Conservation (phyloP, 352 stramenopile genomes). For the Labyrinthula sp. region DNA sequence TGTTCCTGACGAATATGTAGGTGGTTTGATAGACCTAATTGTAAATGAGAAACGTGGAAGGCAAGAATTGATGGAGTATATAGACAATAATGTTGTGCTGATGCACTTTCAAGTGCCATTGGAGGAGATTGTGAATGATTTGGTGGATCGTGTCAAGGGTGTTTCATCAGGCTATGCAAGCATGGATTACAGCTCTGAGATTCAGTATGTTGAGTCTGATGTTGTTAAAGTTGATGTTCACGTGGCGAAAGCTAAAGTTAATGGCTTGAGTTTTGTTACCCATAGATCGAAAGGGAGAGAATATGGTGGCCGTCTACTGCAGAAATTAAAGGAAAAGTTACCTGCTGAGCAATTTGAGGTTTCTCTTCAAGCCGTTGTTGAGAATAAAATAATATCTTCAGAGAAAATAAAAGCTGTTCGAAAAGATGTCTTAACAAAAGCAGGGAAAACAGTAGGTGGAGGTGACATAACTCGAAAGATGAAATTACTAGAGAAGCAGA, state of each 20-base stretch:
- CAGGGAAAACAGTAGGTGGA: conserved; percentile 68
- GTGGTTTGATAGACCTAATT: conserved; percentile 74
- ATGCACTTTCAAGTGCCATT: conserved; percentile 81
- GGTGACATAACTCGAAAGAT: conserved; percentile 91
- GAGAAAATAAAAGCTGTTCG: conserved; percentile 83
- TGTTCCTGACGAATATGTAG: conserved; percentile 74
- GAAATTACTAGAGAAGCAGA: conserved; percentile 97
- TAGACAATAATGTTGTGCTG: conserved; percentile 78
- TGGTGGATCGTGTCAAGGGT: conserved; percentile 94
- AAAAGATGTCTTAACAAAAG: conserved; percentile 79
- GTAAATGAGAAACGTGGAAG: conserved; percentile 54
- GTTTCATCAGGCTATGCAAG: conserved; percentile 76
- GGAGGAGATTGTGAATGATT: conserved; percentile 97
- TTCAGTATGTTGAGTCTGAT: conserved; percentile 62
- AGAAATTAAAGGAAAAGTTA: conserved; percentile 63
- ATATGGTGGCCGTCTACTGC: conserved; percentile 60
- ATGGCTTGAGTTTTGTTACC: conserved; percentile 87
- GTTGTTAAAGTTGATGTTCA: conserved; percentile 48
- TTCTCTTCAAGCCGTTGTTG: conserved; percentile 85
- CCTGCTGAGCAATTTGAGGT: conserved; percentile 96
- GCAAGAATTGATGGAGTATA: conserved; percentile 64
- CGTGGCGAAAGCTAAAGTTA: conserved; percentile 46
- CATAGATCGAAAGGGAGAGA: conserved; percentile 55
- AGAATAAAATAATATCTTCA: conserved; percentile 82
- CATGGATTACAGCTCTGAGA: conserved; percentile 78